A percentile compares a stretch with the other conserved stretches of the same genome.
Conservation (phyloP, 768 basidiomycete genomes). For the Kwoniella newhampshirensis region DNA sequence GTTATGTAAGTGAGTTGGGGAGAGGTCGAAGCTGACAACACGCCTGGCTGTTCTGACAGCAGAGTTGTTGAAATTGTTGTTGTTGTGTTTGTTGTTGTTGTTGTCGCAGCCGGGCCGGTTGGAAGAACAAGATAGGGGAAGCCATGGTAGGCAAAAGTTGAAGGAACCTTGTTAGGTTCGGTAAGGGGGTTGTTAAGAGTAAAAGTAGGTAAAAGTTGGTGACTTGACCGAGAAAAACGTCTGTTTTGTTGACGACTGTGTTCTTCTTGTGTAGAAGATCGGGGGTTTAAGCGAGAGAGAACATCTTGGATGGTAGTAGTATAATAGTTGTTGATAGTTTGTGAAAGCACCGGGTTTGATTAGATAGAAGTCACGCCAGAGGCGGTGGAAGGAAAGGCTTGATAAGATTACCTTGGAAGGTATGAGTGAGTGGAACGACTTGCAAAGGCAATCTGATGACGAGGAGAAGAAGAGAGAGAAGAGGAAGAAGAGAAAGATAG, state of each 20-base stretch:
- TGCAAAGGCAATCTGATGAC: conserved; percentile 1
- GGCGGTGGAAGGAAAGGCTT: conserved; percentile 2
- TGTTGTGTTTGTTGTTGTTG: conserved; percentile 14
- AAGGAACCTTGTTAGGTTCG: conserved; percentile 21
- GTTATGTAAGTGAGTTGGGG: conserved; percentile 29
- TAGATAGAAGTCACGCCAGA: conserved; percentile 4
- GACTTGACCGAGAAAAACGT: conserved; percentile 18
- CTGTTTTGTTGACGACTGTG: conserved; percentile 9
- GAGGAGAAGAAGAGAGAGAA: conserved; percentile 15
- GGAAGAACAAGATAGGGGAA: conserved; percentile 11
- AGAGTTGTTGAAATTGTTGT: conserved; percentile 21
- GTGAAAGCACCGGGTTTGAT: conserved; percentile 1
- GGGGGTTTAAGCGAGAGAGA: conserved; percentile 27
- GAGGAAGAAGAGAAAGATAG: conserved; percentile 4
- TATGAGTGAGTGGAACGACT: too few species aligned
- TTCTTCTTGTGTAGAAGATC: conserved; percentile 21
- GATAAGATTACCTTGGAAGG: not conserved
- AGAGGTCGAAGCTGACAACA: conserved; percentile 30
- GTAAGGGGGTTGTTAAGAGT: not conserved
- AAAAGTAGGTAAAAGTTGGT: conserved; percentile 14
- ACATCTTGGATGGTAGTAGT: conserved; percentile 33
- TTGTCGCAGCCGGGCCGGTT: conserved; percentile 4
- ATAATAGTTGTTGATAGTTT: conserved; percentile 19
- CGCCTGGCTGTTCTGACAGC: conserved; percentile 12
- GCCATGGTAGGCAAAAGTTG: conserved; percentile 35